These are phyloP conservation scores for Umbelopsis sp. DNA, from an alignment of 192 early-diverging fungal species.

Conservation along the genomic window DNA sequence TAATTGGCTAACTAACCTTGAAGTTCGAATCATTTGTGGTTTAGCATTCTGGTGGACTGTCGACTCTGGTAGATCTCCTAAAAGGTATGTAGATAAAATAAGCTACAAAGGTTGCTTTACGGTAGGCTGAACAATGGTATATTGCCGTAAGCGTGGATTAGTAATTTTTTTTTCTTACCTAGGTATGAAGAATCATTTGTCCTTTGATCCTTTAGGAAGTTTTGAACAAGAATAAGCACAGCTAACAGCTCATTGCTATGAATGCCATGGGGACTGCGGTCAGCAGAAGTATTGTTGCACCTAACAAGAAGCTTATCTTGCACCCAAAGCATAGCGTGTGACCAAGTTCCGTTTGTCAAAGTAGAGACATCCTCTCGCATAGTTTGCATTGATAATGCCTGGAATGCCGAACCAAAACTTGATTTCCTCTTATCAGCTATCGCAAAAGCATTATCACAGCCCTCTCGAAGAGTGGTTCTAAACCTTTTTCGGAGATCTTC, in stretches of 20 bases:
- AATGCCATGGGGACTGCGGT: background rate
- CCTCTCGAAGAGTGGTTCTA: constrained; percentile 1
- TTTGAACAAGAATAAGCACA: background rate
- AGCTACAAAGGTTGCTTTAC: background rate
- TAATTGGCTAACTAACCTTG: background rate
- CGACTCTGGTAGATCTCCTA: background rate
- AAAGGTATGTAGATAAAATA: background rate
- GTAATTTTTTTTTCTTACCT: background rate
- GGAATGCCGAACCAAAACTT: background rate
- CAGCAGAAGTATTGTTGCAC: background rate
- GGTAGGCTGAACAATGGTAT: background rate
- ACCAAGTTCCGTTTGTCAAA: background rate
- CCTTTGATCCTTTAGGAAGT: background rate
- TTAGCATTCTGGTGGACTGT: background rate
- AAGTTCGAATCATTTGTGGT: constrained; percentile 4
- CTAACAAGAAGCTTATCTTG: constrained; percentile 6
- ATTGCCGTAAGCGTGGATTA: too few species aligned
- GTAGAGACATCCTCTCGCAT: constrained; percentile 20
- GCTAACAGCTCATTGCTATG: background rate
- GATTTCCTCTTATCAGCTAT: background rate
- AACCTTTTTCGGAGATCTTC: constrained; percentile 30
- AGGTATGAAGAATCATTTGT: background rate
- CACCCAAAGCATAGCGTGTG: constrained; percentile 12
- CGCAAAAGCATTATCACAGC: constrained; percentile 17
- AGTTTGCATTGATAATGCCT: background rate